phyloP scores from a whole-genome alignment of 2,329 filamentous ascomycete genomes.

The Arthrinium phaeospermum region DNA sequence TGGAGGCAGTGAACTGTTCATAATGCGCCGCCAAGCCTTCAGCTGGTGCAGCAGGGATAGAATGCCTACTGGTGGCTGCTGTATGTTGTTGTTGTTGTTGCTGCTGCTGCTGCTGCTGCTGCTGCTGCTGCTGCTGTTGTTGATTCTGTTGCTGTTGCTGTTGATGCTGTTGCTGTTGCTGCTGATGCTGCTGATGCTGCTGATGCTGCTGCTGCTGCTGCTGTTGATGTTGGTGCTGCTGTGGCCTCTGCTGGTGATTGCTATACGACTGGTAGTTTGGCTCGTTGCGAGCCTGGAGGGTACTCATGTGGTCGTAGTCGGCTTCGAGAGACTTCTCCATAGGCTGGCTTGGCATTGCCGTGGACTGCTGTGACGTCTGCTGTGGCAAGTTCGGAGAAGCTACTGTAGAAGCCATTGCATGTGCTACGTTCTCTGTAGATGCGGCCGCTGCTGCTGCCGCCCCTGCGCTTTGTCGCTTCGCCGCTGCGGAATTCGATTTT shows the following conservation, averaged over 20 bases:
- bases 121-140: conserved; percentile 28
- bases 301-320: conserved; percentile 34
- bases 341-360: conserved; percentile 28
- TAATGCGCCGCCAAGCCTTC: conserved; percentile 39
- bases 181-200: conserved; percentile 25
- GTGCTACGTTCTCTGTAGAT: neutral
- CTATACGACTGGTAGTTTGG: conserved; percentile 34
- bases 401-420: conserved; percentile 21
- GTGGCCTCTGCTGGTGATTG: conserved; percentile 24
- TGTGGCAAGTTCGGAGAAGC: conserved; percentile 28
- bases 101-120: conserved; percentile 28
- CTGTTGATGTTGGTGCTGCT: conserved; percentile 24
- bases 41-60: conserved; percentile 21
- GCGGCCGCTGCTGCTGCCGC: neutral
- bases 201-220: conserved; percentile 34
- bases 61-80: conserved; percentile 3
- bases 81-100: conserved; percentile 25
- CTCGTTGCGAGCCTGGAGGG: conserved; percentile 32
- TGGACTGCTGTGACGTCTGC: conserved; percentile 28
- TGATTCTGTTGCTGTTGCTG: conserved; percentile 28
- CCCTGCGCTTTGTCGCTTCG: conserved; percentile 33
- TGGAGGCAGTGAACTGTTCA: conserved; percentile 34
- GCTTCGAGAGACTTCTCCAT: conserved; percentile 33
- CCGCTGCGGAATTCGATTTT: conserved; percentile 35
- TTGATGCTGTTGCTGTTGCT: conserved; percentile 22